Evolutionary conservation across 2,329 filamentous ascomycete species (phyloP).

Genomic region (Chlorencoelia australis): DNA sequence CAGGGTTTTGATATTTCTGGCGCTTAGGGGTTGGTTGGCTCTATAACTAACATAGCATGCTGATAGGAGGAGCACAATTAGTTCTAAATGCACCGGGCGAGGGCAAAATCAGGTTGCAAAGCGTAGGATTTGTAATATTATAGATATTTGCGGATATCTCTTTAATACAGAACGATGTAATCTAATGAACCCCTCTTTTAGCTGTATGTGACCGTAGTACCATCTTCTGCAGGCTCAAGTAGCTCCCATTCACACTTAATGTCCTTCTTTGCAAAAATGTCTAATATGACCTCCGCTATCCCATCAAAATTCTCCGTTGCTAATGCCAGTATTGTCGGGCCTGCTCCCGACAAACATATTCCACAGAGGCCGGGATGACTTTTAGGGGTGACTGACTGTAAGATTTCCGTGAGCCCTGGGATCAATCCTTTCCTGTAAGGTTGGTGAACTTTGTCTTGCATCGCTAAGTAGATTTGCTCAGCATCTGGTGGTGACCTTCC

Average conservation of each 20-base stretch:
- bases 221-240: conserved; percentile 74
- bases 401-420: conserved; percentile 81
- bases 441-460: conserved; percentile 98
- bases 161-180: background rate
- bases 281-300: conserved; percentile 73
- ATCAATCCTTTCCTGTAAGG: conserved; percentile 89
- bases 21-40: background rate
- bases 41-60: too few species aligned
- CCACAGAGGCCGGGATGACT: conserved; percentile 82
- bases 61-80: too few species aligned
- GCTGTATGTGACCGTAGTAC: conserved; percentile 23
- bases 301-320: conserved; percentile 82
- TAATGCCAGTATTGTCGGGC: conserved; percentile 87
- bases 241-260: conserved; percentile 82
- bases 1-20: background rate
- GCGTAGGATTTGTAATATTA: too few species aligned
- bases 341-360: conserved; percentile 89
- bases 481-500: conserved; percentile 85
- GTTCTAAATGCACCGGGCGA: too few species aligned
- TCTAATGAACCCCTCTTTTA: conserved; percentile 7
- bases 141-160: background rate
- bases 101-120: too few species aligned
- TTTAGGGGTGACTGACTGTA: conserved; percentile 80
- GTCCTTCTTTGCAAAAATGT: conserved; percentile 58
- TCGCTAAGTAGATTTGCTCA: conserved; percentile 89